Conservation (phyloP, 495 filamentous ascomycete species). For the Trichocladium uniseriatum region DNA sequence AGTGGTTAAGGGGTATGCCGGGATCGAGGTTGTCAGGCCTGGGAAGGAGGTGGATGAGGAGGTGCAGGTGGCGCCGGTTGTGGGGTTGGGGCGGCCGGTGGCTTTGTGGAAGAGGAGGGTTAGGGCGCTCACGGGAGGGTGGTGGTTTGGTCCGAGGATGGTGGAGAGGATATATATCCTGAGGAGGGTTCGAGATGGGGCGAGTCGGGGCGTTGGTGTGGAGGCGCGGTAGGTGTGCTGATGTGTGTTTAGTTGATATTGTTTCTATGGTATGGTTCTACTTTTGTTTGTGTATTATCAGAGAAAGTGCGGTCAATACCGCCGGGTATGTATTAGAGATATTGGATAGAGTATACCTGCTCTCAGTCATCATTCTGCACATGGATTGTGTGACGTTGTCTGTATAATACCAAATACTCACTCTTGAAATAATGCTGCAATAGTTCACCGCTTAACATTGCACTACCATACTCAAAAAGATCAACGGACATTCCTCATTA, state of each 20-base stretch:
- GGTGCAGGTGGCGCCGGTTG: slow-evolving; percentile 13
- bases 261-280: too few relatives aligned
- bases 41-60: slow-evolving; percentile 18
- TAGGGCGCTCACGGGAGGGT: slow-evolving; percentile 42
- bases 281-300: too few relatives aligned
- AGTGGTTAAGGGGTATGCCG: slow-evolving; percentile 60
- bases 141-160: slow-evolving; percentile 56
- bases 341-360: too few relatives aligned
- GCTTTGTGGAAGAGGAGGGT: slow-evolving; percentile 23
- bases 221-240: neutral
- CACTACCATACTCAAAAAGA: neutral
- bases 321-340: too few relatives aligned
- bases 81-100: slow-evolving; percentile 28
- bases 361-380: too few relatives aligned
- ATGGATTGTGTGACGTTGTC: too few relatives aligned
- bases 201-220: neutral
- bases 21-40: slow-evolving; percentile 55
- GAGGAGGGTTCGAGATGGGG: slow-evolving; percentile 31
- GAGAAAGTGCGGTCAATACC: too few relatives aligned
- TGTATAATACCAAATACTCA: too few relatives aligned
- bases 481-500: neutral
- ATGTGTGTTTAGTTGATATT: neutral
- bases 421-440: too few relatives aligned
- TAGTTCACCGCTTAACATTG: too few relatives aligned
- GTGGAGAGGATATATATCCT: slow-evolving; percentile 50